Percentiles rank a stretch among this genome's conserved stretches.
Conservation (phyloP, 495 filamentous ascomycete genomes). For the Tuber umbilicatum region DNA sequence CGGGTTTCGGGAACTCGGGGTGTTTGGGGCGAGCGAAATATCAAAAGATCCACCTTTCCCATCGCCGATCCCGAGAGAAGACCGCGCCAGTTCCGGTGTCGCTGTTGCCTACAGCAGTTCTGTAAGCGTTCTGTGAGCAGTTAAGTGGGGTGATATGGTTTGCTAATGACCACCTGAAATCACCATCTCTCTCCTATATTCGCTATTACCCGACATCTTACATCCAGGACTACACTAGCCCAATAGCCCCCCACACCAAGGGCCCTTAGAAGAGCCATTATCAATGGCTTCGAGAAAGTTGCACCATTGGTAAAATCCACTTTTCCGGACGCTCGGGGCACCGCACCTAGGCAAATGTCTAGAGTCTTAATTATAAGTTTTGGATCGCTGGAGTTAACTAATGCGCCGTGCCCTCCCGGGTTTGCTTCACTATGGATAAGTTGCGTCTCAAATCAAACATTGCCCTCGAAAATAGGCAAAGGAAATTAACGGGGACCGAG, state of each 20-base stretch:
- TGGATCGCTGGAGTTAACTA: neutral
- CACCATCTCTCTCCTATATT: neutral
- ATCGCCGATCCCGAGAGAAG: neutral
- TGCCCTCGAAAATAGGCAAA: neutral
- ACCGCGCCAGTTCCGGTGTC: neutral
- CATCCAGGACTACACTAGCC: neutral
- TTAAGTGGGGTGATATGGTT: neutral
- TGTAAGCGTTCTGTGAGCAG: neutral
- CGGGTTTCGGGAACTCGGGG: neutral
- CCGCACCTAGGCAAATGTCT: too few relatives aligned
- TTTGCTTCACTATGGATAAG: neutral
- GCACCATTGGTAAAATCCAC: neutral
- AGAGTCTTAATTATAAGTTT: neutral
- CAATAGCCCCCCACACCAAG: neutral
- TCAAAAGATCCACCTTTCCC: neutral
- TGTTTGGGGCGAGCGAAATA: neutral
- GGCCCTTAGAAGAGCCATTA: neutral
- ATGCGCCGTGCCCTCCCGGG: neutral
- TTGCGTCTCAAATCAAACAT: neutral
- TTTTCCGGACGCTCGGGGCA: too few relatives aligned
- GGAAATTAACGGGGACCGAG: neutral
- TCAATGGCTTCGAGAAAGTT: neutral
- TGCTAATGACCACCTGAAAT: neutral
- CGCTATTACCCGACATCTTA: neutral
- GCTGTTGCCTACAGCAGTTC: neutral